phyloP scores from a whole-genome alignment of 768 basidiomycete species.

The Naganishia friedmannii region DNA sequence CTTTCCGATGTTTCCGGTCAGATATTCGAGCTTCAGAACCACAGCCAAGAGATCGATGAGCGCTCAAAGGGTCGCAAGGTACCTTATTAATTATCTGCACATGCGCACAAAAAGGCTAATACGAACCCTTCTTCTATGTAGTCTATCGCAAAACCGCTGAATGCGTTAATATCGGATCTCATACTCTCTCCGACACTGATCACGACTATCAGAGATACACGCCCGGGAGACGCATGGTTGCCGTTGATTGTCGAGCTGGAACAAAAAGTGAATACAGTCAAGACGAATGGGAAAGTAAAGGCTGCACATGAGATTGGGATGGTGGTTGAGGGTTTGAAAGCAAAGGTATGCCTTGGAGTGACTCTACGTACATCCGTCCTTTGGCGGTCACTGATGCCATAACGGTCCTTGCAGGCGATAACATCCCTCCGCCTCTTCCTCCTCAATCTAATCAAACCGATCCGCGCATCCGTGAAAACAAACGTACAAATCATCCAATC shows the following conservation, averaged over 20 bases:
- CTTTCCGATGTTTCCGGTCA: conserved; percentile 92
- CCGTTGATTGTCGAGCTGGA: conserved; percentile 77
- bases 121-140: conserved; percentile 46
- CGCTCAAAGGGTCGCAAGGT: conserved; percentile 81
- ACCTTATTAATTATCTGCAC: too few relatives aligned
- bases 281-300: conserved; percentile 74
- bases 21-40: conserved; percentile 85
- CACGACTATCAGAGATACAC: conserved; percentile 73
- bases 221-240: conserved; percentile 86
- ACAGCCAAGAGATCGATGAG: conserved; percentile 85
- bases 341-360: conserved; percentile 78
- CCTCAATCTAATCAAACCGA: conserved; percentile 74
- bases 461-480: conserved; percentile 75
- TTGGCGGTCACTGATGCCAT: not conserved
- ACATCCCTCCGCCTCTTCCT: conserved; percentile 86
- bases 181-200: conserved; percentile 78
- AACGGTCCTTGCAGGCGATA: conserved; percentile 62
- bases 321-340: conserved; percentile 78
- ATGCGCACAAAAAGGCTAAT: not conserved
- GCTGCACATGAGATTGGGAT: conserved; percentile 79
- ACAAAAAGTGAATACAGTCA: conserved; percentile 64
- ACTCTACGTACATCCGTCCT: too few relatives aligned
- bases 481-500: conserved; percentile 93
- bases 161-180: conserved; percentile 73
- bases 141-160: conserved; percentile 85